These are phyloP conservation scores for Candida vaughaniae DNA, from an alignment of 805 yeast genomes.

Conservation along the genomic window DNA sequence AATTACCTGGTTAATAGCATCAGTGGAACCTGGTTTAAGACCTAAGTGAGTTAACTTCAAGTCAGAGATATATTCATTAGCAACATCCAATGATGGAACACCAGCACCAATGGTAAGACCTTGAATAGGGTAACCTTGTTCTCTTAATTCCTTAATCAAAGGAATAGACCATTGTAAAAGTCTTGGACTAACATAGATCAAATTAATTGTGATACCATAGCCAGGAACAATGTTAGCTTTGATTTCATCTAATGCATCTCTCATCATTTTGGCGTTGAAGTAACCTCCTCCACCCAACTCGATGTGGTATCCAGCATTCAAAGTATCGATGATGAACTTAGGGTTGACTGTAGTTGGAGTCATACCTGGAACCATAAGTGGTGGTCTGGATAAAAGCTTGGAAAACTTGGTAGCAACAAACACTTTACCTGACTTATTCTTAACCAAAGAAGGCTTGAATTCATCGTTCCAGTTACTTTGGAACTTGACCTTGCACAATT, in stretches of 20 bases:
- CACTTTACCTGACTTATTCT: slow-evolving; percentile 67
- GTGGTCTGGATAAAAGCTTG: slow-evolving; percentile 88
- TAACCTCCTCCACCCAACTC: slow-evolving; percentile 99
- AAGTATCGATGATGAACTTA: slow-evolving; percentile 88
- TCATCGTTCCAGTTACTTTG: slow-evolving; percentile 91
- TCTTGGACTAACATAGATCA: slow-evolving; percentile 94
- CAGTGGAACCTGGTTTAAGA: slow-evolving; percentile 96
- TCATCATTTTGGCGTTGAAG: slow-evolving; percentile 70
- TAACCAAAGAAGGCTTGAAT: slow-evolving; percentile 80
- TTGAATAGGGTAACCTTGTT: slow-evolving; percentile 92
- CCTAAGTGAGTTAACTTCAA: slow-evolving; percentile 92
- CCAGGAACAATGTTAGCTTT: slow-evolving; percentile 72
- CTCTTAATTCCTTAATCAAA: slow-evolving; percentile 82
- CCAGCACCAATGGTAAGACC: slow-evolving; percentile 98
- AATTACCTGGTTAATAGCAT: slow-evolving; percentile 82
- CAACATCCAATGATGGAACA: slow-evolving; percentile 97
- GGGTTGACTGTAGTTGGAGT: slow-evolving; percentile 97
- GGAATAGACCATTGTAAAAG: slow-evolving; percentile 99
- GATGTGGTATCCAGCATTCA: slow-evolving; percentile 95
- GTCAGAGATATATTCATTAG: slow-evolving; percentile 90
- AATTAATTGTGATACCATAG: slow-evolving; percentile 85
- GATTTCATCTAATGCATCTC: slow-evolving; percentile 71
- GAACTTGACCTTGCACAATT: slow-evolving; percentile 60
- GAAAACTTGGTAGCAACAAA: slow-evolving; percentile 94
- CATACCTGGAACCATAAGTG: slow-evolving; percentile 98